Percentiles rank a stretch among this genome's conserved stretches.
phyloP scores from a whole-genome alignment of 176 grass and related monocot species.

The Hyparrhenia diplandra region DNA sequence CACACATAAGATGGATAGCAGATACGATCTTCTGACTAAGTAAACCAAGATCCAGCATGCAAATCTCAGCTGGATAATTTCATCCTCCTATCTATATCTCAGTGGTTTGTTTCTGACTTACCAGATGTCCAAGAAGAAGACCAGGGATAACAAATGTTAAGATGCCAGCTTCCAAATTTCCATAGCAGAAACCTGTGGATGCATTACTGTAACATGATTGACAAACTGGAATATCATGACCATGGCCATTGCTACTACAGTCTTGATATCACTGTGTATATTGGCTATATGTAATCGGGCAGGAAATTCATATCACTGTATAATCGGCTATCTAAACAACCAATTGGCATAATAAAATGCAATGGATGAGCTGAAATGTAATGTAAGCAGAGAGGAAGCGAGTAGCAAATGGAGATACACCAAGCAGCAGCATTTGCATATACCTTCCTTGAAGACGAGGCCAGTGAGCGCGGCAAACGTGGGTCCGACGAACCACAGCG shows the following conservation, averaged over 20 bases:
- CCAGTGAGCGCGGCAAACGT: slow-evolving; percentile 85
- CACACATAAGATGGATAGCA: too few species aligned
- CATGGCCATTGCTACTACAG: not conserved
- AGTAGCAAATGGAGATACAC: not conserved
- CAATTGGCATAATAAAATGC: too few species aligned
- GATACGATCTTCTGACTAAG: too few species aligned
- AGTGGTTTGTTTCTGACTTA: slow-evolving; percentile 16
- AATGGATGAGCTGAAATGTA: not conserved
- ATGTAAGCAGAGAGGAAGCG: too few species aligned
- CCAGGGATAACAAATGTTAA: slow-evolving; percentile 89
- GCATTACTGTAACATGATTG: not conserved
- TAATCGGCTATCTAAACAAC: too few species aligned
- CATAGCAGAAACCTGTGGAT: slow-evolving; percentile 75
- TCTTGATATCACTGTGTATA: too few species aligned
- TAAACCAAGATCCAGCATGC: too few species aligned
- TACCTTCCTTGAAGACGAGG: slow-evolving; percentile 95
- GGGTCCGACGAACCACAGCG: slow-evolving; percentile 67
- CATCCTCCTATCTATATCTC: too few species aligned
- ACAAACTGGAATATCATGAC: not conserved
- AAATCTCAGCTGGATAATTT: too few species aligned
- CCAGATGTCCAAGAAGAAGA: slow-evolving; percentile 90
- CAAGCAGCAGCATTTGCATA: not conserved
- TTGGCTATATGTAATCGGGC: too few species aligned
- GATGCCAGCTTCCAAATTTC: slow-evolving; percentile 82
- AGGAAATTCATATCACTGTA: too few species aligned